Base-by-base conservation (phyloP, 352 stramenopile genomes). In the Globisporangium cystogenes region DNA sequence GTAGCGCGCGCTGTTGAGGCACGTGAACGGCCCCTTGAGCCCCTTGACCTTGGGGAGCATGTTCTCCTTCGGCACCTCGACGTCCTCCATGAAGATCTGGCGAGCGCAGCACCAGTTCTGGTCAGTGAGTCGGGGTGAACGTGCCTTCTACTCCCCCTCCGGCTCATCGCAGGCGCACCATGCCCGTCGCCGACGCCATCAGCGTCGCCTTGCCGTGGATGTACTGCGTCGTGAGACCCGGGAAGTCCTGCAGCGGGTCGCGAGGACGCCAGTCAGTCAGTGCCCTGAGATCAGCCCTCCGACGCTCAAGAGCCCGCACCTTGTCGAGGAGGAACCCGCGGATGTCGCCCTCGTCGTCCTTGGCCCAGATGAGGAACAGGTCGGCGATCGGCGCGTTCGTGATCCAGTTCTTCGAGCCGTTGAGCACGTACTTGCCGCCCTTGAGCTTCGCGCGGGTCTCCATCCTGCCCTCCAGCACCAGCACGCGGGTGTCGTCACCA, bases 331-430 rank as follows among this genome's bases (percentile, higher is more conserved):
- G 69, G 73, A 98, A 99, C 37, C 96, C 96, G 45, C 87, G 75
- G 49, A 98, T 96, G 57, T 97, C 86, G 18, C 92, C 93, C 53
- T 94, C 83, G 52, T 98, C 92, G 51, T 98, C 91, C 49, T 97
- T 96, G 31, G 96, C 96, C 96, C 96, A 99, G 45, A 99, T 84
- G 27, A 99, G 73, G 66, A 98, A 98, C 8, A 99, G 79, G 59
- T 99, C 96, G 3, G 96, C 96, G 48, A 99, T 98, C 0, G 96
- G 96, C 23, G 87, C 87, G 76, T 99, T 99, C 10, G 96, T 99
- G 76, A 99, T 99, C 96, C 82, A 92, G 66, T 94, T 92, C 77
- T 92, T 94, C 49, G 79, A 90, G 14, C 96, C 96, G 65, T 98
- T 98, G 21, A 99, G 70, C n/a, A 98, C 76, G 76, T 97, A 98